These are phyloP conservation scores for Lactifluus hygrophoroides DNA, from an alignment of 768 basidiomycete genomes.

Conservation along the genomic window DNA sequence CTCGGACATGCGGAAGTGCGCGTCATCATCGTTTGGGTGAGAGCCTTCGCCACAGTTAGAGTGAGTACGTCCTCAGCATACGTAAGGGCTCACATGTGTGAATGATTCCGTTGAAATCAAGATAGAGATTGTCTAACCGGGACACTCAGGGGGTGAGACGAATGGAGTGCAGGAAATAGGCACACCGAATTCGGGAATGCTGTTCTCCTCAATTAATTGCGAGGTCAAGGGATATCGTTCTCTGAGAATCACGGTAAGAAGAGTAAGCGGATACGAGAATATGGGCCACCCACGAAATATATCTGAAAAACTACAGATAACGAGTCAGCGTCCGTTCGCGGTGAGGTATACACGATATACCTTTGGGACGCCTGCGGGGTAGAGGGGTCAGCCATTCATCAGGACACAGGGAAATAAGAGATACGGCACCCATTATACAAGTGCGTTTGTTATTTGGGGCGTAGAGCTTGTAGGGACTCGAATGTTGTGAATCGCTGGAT, in stretches of 20 bases:
- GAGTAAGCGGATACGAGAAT: background rate
- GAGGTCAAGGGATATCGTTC: constrained; percentile 98
- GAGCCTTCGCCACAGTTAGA: constrained; percentile 43
- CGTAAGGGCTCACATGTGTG: constrained; percentile 51
- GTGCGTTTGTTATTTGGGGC: background rate
- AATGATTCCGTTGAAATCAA: constrained; percentile 92
- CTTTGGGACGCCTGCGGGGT: constrained; percentile 39
- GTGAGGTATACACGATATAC: constrained; percentile 22
- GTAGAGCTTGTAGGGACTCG: background rate
- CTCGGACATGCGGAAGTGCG: constrained; percentile 91
- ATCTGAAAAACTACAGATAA: constrained; percentile 78
- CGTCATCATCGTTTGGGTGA: constrained; percentile 94
- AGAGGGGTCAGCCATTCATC: constrained; percentile 1
- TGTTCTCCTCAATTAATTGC: constrained; percentile 95
- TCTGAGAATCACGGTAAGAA: constrained; percentile 32
- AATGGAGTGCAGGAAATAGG: constrained; percentile 5
- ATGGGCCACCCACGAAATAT: constrained; percentile 64
- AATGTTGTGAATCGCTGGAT: background rate
- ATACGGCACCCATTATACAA: constrained; percentile 16
- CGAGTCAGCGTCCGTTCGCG: background rate
- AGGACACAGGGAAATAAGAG: background rate
- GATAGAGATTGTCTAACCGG: constrained; percentile 70
- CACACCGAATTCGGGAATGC: constrained; percentile 95
- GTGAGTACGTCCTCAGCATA: background rate
- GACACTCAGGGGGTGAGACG: constrained; percentile 15